These are phyloP conservation scores for Pontederia paniculata DNA, from an alignment of 176 grass and related monocot genomes.

Conservation along the genomic window DNA sequence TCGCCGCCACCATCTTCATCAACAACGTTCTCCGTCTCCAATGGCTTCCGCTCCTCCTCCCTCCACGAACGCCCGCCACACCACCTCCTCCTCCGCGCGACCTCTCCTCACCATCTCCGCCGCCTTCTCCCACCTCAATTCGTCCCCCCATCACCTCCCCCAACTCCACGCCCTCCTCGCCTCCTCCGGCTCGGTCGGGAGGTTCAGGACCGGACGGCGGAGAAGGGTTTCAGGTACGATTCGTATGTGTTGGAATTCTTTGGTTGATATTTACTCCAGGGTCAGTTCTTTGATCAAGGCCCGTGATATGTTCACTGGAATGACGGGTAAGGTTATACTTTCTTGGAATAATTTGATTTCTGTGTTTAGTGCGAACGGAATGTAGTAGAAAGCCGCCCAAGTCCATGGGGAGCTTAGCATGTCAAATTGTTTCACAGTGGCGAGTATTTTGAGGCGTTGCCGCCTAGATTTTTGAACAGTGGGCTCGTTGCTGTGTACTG, in stretches of 20 bases:
- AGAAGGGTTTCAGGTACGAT: not conserved
- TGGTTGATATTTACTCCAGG: not conserved
- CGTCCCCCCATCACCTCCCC: not conserved
- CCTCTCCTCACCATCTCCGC: not conserved
- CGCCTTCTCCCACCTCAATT: not conserved
- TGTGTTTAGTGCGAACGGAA: not conserved
- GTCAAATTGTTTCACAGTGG: not conserved
- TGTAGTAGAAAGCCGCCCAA: conserved; percentile 1
- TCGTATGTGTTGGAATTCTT: not conserved
- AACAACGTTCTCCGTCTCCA: not conserved
- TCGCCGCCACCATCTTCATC: not conserved
- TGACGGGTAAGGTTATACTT: not conserved
- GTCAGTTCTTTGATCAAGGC: conserved; percentile 1
- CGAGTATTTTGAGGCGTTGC: conserved; percentile 3
- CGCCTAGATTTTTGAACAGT: not conserved
- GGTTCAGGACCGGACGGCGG: not conserved
- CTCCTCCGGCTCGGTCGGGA: not conserved
- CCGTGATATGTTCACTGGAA: not conserved
- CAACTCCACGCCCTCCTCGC: not conserved
- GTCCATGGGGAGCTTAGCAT: conserved; percentile 1
- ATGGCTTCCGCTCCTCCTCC: not conserved
- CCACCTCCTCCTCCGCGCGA: not conserved
- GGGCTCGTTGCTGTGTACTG: too few relatives aligned
- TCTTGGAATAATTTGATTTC: conserved; percentile 1
- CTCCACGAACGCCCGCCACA: not conserved